Base-by-base conservation (phyloP, 23 red algal genomes). In the Chondrus crispus region DNA sequence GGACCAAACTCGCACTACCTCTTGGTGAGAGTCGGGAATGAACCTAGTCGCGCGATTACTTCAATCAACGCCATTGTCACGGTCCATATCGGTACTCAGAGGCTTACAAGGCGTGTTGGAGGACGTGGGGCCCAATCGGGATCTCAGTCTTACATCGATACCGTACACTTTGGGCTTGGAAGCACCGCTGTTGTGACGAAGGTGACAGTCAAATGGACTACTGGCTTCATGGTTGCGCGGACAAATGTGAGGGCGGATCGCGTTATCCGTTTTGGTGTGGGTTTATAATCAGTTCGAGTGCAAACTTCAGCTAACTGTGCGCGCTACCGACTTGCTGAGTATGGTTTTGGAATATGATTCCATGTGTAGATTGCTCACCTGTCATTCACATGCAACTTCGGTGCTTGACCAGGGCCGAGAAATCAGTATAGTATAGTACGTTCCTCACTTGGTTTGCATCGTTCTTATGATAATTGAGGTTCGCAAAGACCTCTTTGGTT, bases 101-200 rank as follows among this genome's bases (percentile, higher is more conserved):
- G n/a, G 24, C 30, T 77, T 10, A 35, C 54, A 29, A 58, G 71
- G 71, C 71, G 71, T 24, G 71, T 77, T 20, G 71, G 71, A 44
- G 28, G 38, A 9, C 26, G 38, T 10, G 71, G 71, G 7, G 35
- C 26, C 1, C 60, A 66, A n/a, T 22, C 26, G 60, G 26, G 26
- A 32, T 66, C 26, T 66, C 26, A 26, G 3, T 73, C 55, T 18
- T 87, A 57, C 43, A 24, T 93, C 24, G 89, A 93, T n/a, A 73
- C 52, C 2, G 12, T 83, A 60, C 89, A 93, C 45, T 84, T 93
- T 72, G 89, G 89, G 24, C 36, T 93, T 40, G 89, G 89, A 24
- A 36, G 41, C 22, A 41, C 46, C 10, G 43, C 42, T 5, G 68
- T 38, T 22, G 79, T 86, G 35, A 66, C 38, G 1, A 48, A 28